phyloP scores from a whole-genome alignment of 2,329 filamentous ascomycete species.

The Fusarium paranaense region DNA sequence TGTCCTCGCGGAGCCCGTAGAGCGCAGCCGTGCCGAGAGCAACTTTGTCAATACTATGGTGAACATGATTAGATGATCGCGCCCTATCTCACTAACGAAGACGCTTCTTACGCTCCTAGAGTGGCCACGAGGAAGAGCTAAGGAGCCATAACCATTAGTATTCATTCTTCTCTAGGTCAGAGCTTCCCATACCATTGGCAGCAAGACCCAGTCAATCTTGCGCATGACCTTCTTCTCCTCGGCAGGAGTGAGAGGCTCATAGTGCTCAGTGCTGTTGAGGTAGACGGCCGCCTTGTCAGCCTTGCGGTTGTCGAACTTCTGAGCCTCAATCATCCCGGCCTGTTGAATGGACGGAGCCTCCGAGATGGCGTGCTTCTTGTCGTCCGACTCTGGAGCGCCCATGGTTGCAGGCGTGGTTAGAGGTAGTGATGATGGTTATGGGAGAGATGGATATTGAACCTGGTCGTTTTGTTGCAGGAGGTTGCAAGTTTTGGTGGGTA shows the following conservation, averaged over 20 bases:
- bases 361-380: conserved; percentile 4
- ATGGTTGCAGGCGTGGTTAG: not conserved
- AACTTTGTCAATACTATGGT: conserved; percentile 14
- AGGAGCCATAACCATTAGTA: not conserved
- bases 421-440: not conserved
- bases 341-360: not conserved
- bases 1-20: conserved; percentile 17
- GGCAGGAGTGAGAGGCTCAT: conserved; percentile 5
- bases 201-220: conserved; percentile 3
- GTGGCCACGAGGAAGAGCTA: conserved; percentile 11
- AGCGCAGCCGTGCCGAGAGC: conserved; percentile 8
- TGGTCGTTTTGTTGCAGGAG: not conserved
- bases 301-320: conserved; percentile 5
- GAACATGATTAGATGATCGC: not conserved
- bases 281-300: conserved; percentile 9
- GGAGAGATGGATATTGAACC: not conserved
- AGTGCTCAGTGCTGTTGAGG: conserved; percentile 1
- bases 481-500: not conserved
- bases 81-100: not conserved
- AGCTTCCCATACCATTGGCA: not conserved
- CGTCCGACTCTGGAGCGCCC: not conserved
- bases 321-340: not conserved
- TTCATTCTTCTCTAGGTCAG: not conserved
- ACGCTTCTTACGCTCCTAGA: conserved; percentile 4
- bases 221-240: conserved; percentile 11